phyloP scores from a whole-genome alignment of 495 filamentous ascomycete species.

The Hyphodiscus hymeniophilus region DNA sequence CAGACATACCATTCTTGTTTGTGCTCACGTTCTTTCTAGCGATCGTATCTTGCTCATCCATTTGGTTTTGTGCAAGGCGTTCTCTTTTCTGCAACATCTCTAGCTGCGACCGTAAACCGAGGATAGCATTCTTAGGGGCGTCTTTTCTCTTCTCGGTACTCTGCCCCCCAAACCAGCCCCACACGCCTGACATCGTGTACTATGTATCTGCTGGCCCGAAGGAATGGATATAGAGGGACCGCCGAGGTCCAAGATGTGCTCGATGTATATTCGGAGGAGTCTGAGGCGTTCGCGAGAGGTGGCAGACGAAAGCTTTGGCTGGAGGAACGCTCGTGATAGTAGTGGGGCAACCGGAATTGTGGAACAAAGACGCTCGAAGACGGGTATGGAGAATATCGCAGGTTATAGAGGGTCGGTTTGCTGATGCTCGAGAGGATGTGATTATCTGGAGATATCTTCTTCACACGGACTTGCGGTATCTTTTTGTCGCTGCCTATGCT shows the following conservation, averaged over 20 bases:
- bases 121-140: conserved; percentile 93
- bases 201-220: conserved; percentile 1
- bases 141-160: conserved; percentile 80
- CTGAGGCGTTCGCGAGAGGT: neutral
- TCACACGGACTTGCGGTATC: conserved; percentile 1
- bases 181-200: conserved; percentile 52
- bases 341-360: conserved; percentile 10
- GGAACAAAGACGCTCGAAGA: conserved; percentile 1
- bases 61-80: conserved; percentile 80
- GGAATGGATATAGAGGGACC: conserved; percentile 4
- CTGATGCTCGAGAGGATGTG: neutral
- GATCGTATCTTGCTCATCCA: conserved; percentile 84
- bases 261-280: neutral
- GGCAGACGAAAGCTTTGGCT: neutral
- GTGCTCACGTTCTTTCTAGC: conserved; percentile 84
- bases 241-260: conserved; percentile 7
- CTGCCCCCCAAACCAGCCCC: conserved; percentile 81
- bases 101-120: conserved; percentile 77
- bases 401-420: neutral
- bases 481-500: conserved; percentile 11
- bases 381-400: neutral
- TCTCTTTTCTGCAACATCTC: conserved; percentile 98
- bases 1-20: conserved; percentile 77
- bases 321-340: conserved; percentile 4
- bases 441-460: neutral